These are phyloP conservation scores for Parathielavia hyrcaniae DNA, from an alignment of 495 filamentous ascomycete species.

Conservation along the genomic window DNA sequence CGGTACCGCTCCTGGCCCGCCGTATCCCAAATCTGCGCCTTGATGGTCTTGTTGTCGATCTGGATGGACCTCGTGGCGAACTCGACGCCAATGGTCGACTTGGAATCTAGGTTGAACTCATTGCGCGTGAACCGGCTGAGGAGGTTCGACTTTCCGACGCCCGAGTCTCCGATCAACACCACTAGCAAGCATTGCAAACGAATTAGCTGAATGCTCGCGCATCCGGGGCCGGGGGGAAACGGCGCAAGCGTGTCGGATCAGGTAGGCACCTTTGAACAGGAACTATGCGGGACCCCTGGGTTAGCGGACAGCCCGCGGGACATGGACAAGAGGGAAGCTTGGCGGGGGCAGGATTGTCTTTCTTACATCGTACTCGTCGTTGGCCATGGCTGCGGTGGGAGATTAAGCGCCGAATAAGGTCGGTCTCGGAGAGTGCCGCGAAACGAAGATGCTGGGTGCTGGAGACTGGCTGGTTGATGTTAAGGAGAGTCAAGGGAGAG, in stretches of 20 bases:
- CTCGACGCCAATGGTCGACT: slow-evolving; percentile 99
- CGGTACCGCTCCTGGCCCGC: slow-evolving; percentile 98
- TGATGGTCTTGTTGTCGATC: slow-evolving; percentile 99
- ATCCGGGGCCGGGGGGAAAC: slow-evolving; percentile 13
- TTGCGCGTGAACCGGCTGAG: slow-evolving; percentile 99
- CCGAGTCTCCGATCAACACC: slow-evolving; percentile 96
- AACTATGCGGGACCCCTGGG: slow-evolving; percentile 56
- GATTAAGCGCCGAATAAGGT: slow-evolving; percentile 17
- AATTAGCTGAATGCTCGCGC: slow-evolving; percentile 31
- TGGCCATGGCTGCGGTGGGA: slow-evolving; percentile 66
- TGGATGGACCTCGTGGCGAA: slow-evolving; percentile 98
- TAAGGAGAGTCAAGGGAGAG: slow-evolving; percentile 30
- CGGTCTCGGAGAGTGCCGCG: slow-evolving; percentile 12
- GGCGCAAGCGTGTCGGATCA: not conserved
- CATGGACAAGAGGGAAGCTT: not conserved
- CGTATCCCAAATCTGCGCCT: slow-evolving; percentile 99
- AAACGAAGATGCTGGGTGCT: slow-evolving; percentile 25
- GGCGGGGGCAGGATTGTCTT: not conserved
- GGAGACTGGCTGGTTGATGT: slow-evolving; percentile 24
- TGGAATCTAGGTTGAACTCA: slow-evolving; percentile 99
- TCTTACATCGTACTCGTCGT: slow-evolving; percentile 99
- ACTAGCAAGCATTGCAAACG: slow-evolving; percentile 49
- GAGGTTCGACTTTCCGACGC: slow-evolving; percentile 99
- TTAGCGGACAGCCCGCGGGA: slow-evolving; percentile 31
- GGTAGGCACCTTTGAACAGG: slow-evolving; percentile 87